A percentile compares a stretch with the other conserved stretches of the same genome.
phyloP scores from a whole-genome alignment of 306 rosid species.

The Neltuma alba region DNA sequence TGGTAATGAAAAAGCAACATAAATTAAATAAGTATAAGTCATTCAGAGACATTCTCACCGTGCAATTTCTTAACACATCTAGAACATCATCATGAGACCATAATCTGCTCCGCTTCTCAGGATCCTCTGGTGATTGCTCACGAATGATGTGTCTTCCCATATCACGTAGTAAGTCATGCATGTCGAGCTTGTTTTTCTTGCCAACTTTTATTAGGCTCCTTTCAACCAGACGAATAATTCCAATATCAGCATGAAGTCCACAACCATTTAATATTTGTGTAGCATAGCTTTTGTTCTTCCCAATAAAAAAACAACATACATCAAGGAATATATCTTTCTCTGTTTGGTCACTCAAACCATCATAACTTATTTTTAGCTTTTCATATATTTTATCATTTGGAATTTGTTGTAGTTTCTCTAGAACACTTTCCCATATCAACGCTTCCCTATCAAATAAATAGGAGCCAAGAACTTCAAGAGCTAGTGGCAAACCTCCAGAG shows the following conservation, averaged over 20 bases:
- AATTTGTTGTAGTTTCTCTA: neutral
- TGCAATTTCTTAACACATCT: neutral
- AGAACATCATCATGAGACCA: neutral
- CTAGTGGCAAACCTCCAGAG: neutral
- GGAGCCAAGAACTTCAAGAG: neutral
- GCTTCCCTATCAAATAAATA: neutral
- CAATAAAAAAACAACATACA: constrained; percentile 10
- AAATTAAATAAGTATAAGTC: no score
- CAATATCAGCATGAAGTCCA: neutral
- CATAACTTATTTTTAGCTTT: constrained; percentile 12
- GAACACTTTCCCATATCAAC: neutral
- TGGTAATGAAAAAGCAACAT: no score
- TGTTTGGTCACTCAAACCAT: neutral
- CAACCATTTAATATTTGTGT: neutral
- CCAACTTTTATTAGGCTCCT: neutral
- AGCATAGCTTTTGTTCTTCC: neutral
- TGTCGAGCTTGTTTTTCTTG: neutral
- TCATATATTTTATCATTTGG: neutral
- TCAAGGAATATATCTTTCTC: constrained; percentile 7
- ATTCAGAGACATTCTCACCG: neutral
- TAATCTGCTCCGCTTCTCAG: neutral
- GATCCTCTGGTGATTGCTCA: neutral
- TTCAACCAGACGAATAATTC: neutral
- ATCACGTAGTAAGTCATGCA: neutral
- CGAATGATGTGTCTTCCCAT: constrained; percentile 8